Base-by-base conservation (phyloP, 805 yeast genomes). In the Komagataella pseudopastoris region DNA sequence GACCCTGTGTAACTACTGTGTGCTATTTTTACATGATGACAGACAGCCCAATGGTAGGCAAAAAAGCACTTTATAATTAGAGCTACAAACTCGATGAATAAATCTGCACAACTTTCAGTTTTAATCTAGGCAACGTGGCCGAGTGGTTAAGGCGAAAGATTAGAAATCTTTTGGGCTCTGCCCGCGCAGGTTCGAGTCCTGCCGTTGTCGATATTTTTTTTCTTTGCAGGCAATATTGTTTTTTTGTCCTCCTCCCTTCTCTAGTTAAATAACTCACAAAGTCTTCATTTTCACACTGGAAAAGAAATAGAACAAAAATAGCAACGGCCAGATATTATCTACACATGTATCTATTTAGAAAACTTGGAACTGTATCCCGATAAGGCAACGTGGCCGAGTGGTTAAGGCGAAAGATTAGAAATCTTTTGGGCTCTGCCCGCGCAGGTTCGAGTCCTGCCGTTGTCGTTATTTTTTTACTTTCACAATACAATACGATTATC, bases 91-190 rank as follows among this genome's bases (percentile, higher is more conserved):
- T 30, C 39, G 6, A 30, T 3, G 10, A 30, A 14, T 10, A 10
- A 14, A 10, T 10, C 39, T 30, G n/a, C 5, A 14, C 39, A 30
- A 30, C 39, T 30, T 30, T 8, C 10, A 14, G 2, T 8, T 30
- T 5, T 10, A 30, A 30, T 30, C 39, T 10, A 30, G 39, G 39
- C 39, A 30, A 30, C 39, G 39, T 76, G 80, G 78, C 80, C 80
- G 80, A 76, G 80, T 71, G 80, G 80, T 76, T 75, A 75, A 76
- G 80, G 80, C 78, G 80, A 74, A 74, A 75, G 80, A 76, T 73
- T 71, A 71, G 76, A 71, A 71, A 74, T 73, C 77, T 73, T 51
- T 51, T 51, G 53, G 53, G 53, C 48, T 51, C 39, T 51, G 49
- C 53, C 53, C 53, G 53, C 53, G 53, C 53, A 51, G 53, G 53